Base-by-base conservation (phyloP, 306 rosid species). In the Lathyrus aphaca region DNA sequence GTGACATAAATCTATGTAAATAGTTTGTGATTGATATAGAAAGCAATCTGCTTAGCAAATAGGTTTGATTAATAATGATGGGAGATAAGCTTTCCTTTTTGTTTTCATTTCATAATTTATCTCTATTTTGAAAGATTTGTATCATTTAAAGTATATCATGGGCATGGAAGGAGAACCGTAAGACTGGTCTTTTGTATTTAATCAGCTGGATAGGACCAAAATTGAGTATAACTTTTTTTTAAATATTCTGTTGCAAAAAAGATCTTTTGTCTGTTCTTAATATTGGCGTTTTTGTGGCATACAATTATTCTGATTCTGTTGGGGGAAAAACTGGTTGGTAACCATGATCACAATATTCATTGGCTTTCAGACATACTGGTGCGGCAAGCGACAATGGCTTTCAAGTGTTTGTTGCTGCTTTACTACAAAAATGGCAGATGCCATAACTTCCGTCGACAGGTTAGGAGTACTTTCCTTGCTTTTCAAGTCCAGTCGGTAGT, bases 341-440 rank as follows among this genome's bases (percentile, higher is more conserved):
- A 57, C 59, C 69, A 27, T 65, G 37, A 21, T 60, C 43, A 18
- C 65, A 43, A 44, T 66, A 39, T 74, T 57, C 44, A 54, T 60
- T 79, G 70, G 25, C 79, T 68, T 77, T 81, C 85, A 93, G 98
- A 93, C 81, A 80, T 87, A 49, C 58, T 86, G 85, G 85, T 77
- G 79, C 83, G 98, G 76, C 98, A 93, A 76, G 90, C 78, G 5
- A 77, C 85, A 4, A 93, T 90, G 98, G 96, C 91, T 79, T 74
- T 87, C 69, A 94, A 94, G 87, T 90, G 96, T 79, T 64, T 88
- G 82, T 74, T 94, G 69, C 92, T 94, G 62, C 72, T 90, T 48
- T 86, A 86, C 82, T 90, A 77, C 83, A 90, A 88, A 85, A 86
- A 87, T 75, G 85, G 91, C 50, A 79, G 96, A 80, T 96, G 97